Conservation (phyloP, 2,329 filamentous ascomycete species). For the Sporothrix schenckii region DNA sequence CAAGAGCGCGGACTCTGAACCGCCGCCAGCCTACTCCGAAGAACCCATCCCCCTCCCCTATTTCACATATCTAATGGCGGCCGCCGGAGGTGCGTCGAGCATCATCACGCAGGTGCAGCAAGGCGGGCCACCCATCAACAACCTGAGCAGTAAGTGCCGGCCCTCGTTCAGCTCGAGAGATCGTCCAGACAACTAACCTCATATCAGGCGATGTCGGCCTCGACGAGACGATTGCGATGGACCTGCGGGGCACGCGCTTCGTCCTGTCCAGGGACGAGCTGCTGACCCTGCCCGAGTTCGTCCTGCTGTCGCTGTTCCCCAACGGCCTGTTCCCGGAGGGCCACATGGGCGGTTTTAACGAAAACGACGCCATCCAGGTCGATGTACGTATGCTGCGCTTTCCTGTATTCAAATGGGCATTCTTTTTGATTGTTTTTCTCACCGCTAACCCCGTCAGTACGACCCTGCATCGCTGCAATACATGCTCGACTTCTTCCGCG, state of each 20-base stretch:
- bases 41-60: constrained; percentile 87
- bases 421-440: neutral
- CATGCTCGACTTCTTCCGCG: constrained; percentile 98
- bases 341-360: constrained; percentile 89
- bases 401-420: neutral
- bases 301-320: constrained; percentile 93
- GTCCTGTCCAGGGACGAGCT: constrained; percentile 93
- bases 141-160: constrained; percentile 70
- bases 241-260: constrained; percentile 92
- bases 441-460: constrained; percentile 65
- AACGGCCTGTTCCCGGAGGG: constrained; percentile 98
- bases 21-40: constrained; percentile 94
- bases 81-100: constrained; percentile 93
- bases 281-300: constrained; percentile 93
- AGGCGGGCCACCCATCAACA: constrained; percentile 84
- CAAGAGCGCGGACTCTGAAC: constrained; percentile 83
- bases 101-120: constrained; percentile 99
- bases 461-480: constrained; percentile 95
- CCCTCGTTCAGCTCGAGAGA: no score
- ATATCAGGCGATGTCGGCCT: constrained; percentile 68
- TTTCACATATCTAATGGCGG: constrained; percentile 97
- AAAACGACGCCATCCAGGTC: constrained; percentile 93
- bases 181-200: neutral
- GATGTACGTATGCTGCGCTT: constrained; percentile 64
- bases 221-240: constrained; percentile 93